These are phyloP conservation scores for Colletotrichum truncatum DNA, from an alignment of 2,329 filamentous ascomycete genomes.

Conservation along the genomic window DNA sequence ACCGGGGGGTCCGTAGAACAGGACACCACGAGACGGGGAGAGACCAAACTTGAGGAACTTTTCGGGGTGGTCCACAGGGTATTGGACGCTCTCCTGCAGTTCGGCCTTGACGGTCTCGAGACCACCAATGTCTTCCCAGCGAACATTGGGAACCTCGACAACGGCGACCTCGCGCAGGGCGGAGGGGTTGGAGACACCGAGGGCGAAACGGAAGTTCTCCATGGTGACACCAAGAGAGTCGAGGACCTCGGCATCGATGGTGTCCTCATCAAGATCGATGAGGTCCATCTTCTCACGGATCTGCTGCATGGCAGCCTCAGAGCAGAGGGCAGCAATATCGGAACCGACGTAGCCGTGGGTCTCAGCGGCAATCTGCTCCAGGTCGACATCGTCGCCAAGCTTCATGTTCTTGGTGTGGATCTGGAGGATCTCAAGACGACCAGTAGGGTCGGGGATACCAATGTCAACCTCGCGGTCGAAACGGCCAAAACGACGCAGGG, in stretches of 20 bases:
- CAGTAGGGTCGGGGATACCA: slow-evolving; percentile 96
- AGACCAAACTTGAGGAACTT: slow-evolving; percentile 99
- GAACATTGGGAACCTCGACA: slow-evolving; percentile 98
- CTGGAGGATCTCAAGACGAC: slow-evolving; percentile 97
- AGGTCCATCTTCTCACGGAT: slow-evolving; percentile 99
- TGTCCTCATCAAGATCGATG: slow-evolving; percentile 98
- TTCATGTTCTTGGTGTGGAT: slow-evolving; percentile 99
- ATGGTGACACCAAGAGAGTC: slow-evolving; percentile 98
- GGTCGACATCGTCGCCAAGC: slow-evolving; percentile 93
- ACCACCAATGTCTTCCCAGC: slow-evolving; percentile 99
- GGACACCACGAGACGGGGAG: slow-evolving; percentile 95
- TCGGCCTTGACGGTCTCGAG: slow-evolving; percentile 99
- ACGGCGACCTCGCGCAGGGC: slow-evolving; percentile 98
- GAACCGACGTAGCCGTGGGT: slow-evolving; percentile 99
- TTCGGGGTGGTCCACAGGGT: slow-evolving; percentile 98
- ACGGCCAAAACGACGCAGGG: slow-evolving; percentile 95
- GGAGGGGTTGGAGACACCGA: slow-evolving; percentile 98
- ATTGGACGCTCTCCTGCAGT: slow-evolving; percentile 98
- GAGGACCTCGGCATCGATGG: slow-evolving; percentile 97
- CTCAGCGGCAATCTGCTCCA: slow-evolving; percentile 95
- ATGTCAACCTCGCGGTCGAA: slow-evolving; percentile 99
- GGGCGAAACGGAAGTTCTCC: slow-evolving; percentile 99
- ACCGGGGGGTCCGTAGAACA: slow-evolving; percentile 99
- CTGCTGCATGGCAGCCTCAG: slow-evolving; percentile 99
- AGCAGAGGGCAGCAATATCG: slow-evolving; percentile 97